Evolutionary conservation across 208 protist genomes (phyloP).

Genomic region (Kentomonas sorsogonicus): DNA sequence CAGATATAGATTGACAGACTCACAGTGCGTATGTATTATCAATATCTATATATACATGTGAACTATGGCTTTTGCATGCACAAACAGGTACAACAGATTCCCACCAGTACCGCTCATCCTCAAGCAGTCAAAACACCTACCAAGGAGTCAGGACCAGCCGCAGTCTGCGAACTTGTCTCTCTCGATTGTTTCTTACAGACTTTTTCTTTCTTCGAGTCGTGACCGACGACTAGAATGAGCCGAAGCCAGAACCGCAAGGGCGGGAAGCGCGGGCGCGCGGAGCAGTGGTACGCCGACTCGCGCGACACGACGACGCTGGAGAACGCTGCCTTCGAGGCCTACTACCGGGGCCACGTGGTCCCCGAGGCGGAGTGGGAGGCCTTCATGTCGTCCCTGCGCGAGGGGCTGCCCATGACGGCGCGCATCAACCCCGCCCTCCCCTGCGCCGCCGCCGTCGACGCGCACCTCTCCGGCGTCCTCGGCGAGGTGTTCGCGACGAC

Average conservation of each 20-base stretch:
- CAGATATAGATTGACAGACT: too few relatives aligned
- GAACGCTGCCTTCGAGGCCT: slow-evolving; percentile 60
- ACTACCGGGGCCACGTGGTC: slow-evolving; percentile 68
- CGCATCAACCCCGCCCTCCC: slow-evolving; percentile 44
- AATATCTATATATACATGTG: not conserved
- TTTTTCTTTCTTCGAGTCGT: slow-evolving; percentile 6
- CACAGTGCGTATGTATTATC: not conserved
- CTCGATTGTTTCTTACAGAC: not conserved
- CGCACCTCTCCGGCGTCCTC: slow-evolving; percentile 34
- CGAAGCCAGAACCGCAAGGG: slow-evolving; percentile 69
- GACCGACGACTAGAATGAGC: slow-evolving; percentile 26
- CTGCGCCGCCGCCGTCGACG: slow-evolving; percentile 28
- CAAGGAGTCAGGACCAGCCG: too few relatives aligned
- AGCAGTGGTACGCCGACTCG: slow-evolving; percentile 60
- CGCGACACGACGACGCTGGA: slow-evolving; percentile 51
- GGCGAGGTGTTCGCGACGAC: slow-evolving; percentile 34
- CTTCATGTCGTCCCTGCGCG: slow-evolving; percentile 58
- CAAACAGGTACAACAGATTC: too few relatives aligned
- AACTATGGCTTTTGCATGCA: not conserved
- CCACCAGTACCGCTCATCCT: too few relatives aligned
- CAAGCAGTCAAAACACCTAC: too few relatives aligned
- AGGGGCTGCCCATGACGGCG: slow-evolving; percentile 65
- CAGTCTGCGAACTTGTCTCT: slow-evolving; percentile 7
- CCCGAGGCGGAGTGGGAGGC: slow-evolving; percentile 48
- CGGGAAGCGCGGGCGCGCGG: slow-evolving; percentile 51